phyloP scores from a whole-genome alignment of 1,284 basidiomycete genomes.

The Fomitopsis schrenkii region DNA sequence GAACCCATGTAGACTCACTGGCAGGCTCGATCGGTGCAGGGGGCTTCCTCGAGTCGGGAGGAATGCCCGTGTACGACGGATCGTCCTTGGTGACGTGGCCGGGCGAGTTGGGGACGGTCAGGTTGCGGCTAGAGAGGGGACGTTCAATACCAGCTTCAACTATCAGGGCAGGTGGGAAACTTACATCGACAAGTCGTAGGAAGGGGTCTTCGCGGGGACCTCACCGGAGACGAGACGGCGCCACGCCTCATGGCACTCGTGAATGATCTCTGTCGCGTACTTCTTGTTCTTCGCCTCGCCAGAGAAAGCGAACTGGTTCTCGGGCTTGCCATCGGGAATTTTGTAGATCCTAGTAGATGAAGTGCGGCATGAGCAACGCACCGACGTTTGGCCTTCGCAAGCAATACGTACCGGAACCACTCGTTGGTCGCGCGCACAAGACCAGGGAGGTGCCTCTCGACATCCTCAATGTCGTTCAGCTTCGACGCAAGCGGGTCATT shows the following conservation, averaged over 20 bases:
- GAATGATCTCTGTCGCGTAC: conserved; percentile 98
- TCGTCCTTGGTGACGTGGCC: conserved; percentile 67
- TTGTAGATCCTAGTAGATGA: conserved; percentile 82
- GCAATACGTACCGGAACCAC: conserved; percentile 75
- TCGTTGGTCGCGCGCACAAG: conserved; percentile 96
- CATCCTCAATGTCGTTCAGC: conserved; percentile 99
- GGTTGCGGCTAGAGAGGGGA: conserved; percentile 49
- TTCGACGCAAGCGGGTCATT: conserved; percentile 94
- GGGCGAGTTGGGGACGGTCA: conserved; percentile 73
- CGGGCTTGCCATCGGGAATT: conserved; percentile 97
- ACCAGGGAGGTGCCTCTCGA: conserved; percentile 97
- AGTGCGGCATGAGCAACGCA: conserved; percentile 8
- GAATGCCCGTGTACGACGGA: conserved; percentile 62
- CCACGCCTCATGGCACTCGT: conserved; percentile 99
- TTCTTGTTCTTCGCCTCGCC: conserved; percentile 99
- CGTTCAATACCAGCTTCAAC: conserved; percentile 14
- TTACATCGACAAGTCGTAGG: conserved; percentile 79
- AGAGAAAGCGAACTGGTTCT: conserved; percentile 99
- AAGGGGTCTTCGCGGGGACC: conserved; percentile 61
- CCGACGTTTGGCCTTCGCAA: conserved; percentile 1
- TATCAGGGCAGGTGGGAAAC: conserved; percentile 29
- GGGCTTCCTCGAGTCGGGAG: conserved; percentile 77
- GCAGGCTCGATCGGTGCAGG: conserved; percentile 87
- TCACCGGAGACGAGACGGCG: conserved; percentile 89
- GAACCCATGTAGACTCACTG: conserved; percentile 44